These are phyloP conservation scores for Arthrobotrys conoides DNA, from an alignment of 2,329 filamentous ascomycete genomes.

Conservation along the genomic window DNA sequence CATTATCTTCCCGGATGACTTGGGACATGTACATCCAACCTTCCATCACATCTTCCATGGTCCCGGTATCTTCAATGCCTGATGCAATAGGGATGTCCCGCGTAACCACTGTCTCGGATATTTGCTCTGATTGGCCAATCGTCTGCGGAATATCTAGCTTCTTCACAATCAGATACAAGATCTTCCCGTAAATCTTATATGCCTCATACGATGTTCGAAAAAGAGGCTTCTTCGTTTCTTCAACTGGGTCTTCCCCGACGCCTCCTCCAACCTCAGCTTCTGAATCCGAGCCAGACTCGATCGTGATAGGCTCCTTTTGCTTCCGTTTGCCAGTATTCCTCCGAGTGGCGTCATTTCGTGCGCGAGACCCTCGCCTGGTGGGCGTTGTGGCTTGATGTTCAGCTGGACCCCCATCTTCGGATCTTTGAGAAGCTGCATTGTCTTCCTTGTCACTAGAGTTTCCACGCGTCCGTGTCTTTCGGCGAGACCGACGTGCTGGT, in stretches of 20 bases:
- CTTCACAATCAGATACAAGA: constrained; percentile 89
- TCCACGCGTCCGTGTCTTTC: constrained; percentile 44
- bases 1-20: constrained; percentile 62
- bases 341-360: constrained; percentile 42
- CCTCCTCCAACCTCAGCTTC: constrained; percentile 41
- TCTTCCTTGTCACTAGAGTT: constrained; percentile 31
- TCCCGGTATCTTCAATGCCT: constrained; percentile 57
- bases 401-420: constrained; percentile 55
- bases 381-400: constrained; percentile 57
- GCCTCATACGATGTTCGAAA: constrained; percentile 93
- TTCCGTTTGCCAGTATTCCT: constrained; percentile 31
- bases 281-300: constrained; percentile 51
- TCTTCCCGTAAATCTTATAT: constrained; percentile 93
- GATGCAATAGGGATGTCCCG: constrained; percentile 53
- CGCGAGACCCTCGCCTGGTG: constrained; percentile 39
- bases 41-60: constrained; percentile 75
- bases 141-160: constrained; percentile 41
- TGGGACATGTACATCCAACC: constrained; percentile 89
- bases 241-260: constrained; percentile 65
- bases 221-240: constrained; percentile 91
- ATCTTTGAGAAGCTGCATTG: constrained; percentile 14
- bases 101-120: constrained; percentile 63
- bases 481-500: constrained; percentile 52
- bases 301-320: constrained; percentile 32
- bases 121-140: constrained; percentile 16